Evolutionary conservation across 352 stramenopile genomes (phyloP).

Genomic region (Vaucheria bursata): DNA sequence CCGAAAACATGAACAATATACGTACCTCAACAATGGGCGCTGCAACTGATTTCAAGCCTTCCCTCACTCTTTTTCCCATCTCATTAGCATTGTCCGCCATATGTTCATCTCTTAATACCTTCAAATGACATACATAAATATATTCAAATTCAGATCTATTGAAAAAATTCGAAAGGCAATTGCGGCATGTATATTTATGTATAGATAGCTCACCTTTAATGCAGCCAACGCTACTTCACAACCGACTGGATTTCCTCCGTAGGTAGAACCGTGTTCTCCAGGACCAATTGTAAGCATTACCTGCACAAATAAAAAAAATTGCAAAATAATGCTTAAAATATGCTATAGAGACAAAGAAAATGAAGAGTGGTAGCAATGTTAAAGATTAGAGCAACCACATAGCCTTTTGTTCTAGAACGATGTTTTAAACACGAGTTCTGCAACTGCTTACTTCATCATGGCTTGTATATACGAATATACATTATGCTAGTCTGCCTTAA

Average conservation of each 20-base stretch:
- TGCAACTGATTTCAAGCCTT: conserved; percentile 64
- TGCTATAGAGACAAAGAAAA: too few species aligned
- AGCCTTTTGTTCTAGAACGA: too few species aligned
- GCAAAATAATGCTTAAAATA: not conserved
- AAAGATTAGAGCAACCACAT: not conserved
- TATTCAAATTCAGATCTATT: too few species aligned
- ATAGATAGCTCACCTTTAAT: conserved; percentile 58
- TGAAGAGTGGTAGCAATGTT: not conserved
- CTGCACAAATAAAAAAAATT: conserved; percentile 45
- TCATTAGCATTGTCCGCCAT: conserved; percentile 82
- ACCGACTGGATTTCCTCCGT: conserved; percentile 89
- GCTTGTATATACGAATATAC: too few species aligned
- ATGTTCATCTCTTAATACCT: conserved; percentile 88
- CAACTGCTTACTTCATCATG: too few species aligned
- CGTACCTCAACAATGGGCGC: conserved; percentile 19
- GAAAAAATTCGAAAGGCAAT: too few species aligned
- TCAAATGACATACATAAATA: not conserved
- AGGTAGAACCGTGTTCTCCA: conserved; percentile 91
- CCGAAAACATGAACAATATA: too few species aligned
- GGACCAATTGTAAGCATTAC: conserved; percentile 93
- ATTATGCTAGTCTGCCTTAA: too few species aligned
- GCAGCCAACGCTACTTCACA: conserved; percentile 93
- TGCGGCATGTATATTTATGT: too few species aligned
- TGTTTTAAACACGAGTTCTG: too few species aligned
- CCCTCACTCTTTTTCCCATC: conserved; percentile 83